These are phyloP conservation scores for Nicotiana tomentosiformis DNA, from an alignment of 257 asterid genomes.

Conservation along the genomic window DNA sequence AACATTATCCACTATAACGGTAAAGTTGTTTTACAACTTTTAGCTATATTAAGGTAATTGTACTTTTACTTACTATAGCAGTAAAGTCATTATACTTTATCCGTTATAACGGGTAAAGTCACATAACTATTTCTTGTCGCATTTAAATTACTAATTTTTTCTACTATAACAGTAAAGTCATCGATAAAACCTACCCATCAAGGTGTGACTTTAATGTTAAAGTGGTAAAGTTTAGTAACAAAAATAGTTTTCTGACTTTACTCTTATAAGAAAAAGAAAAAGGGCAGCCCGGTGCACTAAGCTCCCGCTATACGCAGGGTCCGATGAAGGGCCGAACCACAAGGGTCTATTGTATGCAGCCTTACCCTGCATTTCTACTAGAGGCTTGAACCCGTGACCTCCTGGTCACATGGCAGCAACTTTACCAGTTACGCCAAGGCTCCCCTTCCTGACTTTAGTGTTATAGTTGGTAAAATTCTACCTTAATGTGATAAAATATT, in stretches of 20 bases:
- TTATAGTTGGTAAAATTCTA: not conserved
- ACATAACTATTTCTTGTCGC: not conserved
- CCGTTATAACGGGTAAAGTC: not conserved
- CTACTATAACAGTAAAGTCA: not conserved
- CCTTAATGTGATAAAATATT: not conserved
- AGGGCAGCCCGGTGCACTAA: too few species aligned
- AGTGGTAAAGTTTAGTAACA: not conserved
- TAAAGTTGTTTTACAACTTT: not conserved
- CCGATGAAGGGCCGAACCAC: too few species aligned
- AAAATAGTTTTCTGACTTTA: not conserved
- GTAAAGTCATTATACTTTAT: not conserved
- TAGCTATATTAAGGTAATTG: not conserved
- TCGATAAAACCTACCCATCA: not conserved
- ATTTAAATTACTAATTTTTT: not conserved
- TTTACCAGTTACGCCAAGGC: too few species aligned
- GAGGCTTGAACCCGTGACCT: too few species aligned
- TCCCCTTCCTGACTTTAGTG: not conserved
- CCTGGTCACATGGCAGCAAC: too few species aligned
- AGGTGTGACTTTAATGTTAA: not conserved
- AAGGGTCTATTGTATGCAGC: too few species aligned
- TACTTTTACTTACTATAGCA: not conserved
- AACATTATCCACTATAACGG: not conserved
- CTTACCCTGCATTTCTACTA: too few species aligned
- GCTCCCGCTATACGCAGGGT: too few species aligned
- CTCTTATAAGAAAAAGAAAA: too few species aligned